Percentiles rank a stretch among this genome's conserved stretches.
These are phyloP conservation scores for Didymella exigua DNA, from an alignment of 2,329 filamentous ascomycete species.

Conservation along the genomic window DNA sequence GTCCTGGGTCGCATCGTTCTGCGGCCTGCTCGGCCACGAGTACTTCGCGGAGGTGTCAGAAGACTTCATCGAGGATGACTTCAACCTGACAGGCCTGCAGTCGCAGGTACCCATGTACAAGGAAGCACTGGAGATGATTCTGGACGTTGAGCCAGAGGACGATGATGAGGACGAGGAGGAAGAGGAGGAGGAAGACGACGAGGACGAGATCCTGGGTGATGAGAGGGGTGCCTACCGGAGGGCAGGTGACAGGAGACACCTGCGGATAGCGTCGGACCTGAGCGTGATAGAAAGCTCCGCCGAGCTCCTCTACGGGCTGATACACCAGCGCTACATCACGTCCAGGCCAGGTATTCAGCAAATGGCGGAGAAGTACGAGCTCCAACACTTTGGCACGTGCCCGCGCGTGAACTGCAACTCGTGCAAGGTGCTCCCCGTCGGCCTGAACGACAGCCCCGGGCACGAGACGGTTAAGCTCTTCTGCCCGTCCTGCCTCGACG, in stretches of 20 bases:
- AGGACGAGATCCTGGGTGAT: constrained; percentile 52
- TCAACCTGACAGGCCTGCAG: constrained; percentile 95
- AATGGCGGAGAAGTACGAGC: constrained; percentile 99
- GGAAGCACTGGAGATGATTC: constrained; percentile 98
- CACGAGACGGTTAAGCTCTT: constrained; percentile 98
- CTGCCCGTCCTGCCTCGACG: constrained; percentile 93
- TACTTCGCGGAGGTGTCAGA: constrained; percentile 99
- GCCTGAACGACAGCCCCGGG: constrained; percentile 90
- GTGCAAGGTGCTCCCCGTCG: constrained; percentile 88
- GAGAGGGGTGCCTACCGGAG: constrained; percentile 62
- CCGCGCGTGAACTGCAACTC: constrained; percentile 93
- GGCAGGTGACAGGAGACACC: constrained; percentile 67
- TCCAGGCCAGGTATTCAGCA: constrained; percentile 95
- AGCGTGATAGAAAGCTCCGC: constrained; percentile 96
- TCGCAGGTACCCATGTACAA: constrained; percentile 98
- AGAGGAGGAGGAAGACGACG: constrained; percentile 68
- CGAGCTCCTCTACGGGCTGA: constrained; percentile 97
- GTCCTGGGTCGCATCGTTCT: constrained; percentile 98
- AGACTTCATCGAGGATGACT: constrained; percentile 99
- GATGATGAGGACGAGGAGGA: constrained; percentile 84
- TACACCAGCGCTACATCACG: constrained; percentile 98
- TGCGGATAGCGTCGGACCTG: constrained; percentile 87
- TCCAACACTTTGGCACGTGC: constrained; percentile 93
- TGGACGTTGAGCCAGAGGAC: constrained; percentile 96
- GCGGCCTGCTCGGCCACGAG: constrained; percentile 92